These are phyloP conservation scores for Globisporangium rhizosaccharum DNA, from an alignment of 352 stramenopile species.

Conservation along the genomic window DNA sequence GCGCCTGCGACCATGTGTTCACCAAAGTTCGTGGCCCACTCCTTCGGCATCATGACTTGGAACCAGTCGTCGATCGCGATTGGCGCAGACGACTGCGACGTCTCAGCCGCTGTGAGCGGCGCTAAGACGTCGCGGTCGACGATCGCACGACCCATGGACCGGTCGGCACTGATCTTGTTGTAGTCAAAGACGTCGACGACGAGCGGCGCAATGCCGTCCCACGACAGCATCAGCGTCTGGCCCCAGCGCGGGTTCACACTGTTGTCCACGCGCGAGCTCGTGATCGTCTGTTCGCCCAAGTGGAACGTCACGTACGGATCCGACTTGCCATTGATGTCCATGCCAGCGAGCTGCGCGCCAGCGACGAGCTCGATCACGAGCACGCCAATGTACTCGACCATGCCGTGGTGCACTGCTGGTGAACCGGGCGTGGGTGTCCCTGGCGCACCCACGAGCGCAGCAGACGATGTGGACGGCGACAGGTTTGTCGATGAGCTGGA, in stretches of 20 bases:
- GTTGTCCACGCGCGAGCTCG: constrained; percentile 61
- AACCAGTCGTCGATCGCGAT: constrained; percentile 42
- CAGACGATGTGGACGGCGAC: neutral
- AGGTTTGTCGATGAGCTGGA: neutral
- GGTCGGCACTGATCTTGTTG: constrained; percentile 62
- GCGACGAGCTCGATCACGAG: constrained; percentile 68
- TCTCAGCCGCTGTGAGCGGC: constrained; percentile 18
- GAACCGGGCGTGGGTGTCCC: neutral
- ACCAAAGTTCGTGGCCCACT: constrained; percentile 74
- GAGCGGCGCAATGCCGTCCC: constrained; percentile 63
- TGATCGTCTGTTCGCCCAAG: constrained; percentile 67
- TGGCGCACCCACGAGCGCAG: neutral
- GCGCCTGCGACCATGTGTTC: constrained; percentile 77
- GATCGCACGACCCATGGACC: constrained; percentile 56
- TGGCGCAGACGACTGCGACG: neutral
- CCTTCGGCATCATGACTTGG: constrained; percentile 48
- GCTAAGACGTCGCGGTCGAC: constrained; percentile 35
- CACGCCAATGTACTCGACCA: constrained; percentile 83
- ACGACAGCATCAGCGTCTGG: constrained; percentile 74
- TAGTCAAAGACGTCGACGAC: constrained; percentile 65
- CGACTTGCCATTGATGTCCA: constrained; percentile 77
- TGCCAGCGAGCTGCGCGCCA: constrained; percentile 47
- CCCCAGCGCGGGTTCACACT: constrained; percentile 63
- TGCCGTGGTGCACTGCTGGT: constrained; percentile 29
- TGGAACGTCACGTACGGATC: constrained; percentile 77